Base-by-base conservation (phyloP, 306 rosid species). In the Acacia confusa region DNA sequence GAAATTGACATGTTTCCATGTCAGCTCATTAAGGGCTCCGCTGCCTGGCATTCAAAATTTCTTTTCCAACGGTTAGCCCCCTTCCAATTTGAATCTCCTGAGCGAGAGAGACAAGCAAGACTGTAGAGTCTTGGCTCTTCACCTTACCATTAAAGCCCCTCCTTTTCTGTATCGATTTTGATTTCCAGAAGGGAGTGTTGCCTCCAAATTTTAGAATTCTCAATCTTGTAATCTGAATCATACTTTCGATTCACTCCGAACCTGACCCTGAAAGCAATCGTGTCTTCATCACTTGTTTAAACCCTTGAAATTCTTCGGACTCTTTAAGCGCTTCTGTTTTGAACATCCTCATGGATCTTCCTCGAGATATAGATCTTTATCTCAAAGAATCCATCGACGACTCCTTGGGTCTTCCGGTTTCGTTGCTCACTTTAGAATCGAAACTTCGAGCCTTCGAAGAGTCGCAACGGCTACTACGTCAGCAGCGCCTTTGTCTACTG, bases 371-470 rank as follows among this genome's bases (percentile, higher is more conserved):
- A 25, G 91, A 92, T 12, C 89, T 86, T 36, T 90, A 83, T 82
- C 80, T 93, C 73, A 92, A 88, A 66, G 88, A 91, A 86, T 75
- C 94, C 58, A 86, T 94, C 20, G 94, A 92, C 22, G 79, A 88
- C 74, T 36, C 82, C 3, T 74, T 94, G 48, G 97, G 97, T 28
- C 88, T 92, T 24, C 91, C 91, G 2, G 80, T 89, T 6, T 79
- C 97, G 0, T 38, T 70, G 3, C 80, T 38, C 25, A 91, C 94
- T 25, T 88, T 94, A 28, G 91, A 83, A 24, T 72, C 85, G 47
- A 88, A 95, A 90, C 94, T 93, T 84, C 92, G 82, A 10, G 87
- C 88, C 81, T 86, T 88, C 10, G 84, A 93, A 85, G 92, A 89
- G 32, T 82, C 92, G 4, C 88, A 83, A 80, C 83, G 48, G 53